Evolutionary conservation across 2,329 filamentous ascomycete genomes (phyloP).

Genomic region (Epichloe baconii): DNA sequence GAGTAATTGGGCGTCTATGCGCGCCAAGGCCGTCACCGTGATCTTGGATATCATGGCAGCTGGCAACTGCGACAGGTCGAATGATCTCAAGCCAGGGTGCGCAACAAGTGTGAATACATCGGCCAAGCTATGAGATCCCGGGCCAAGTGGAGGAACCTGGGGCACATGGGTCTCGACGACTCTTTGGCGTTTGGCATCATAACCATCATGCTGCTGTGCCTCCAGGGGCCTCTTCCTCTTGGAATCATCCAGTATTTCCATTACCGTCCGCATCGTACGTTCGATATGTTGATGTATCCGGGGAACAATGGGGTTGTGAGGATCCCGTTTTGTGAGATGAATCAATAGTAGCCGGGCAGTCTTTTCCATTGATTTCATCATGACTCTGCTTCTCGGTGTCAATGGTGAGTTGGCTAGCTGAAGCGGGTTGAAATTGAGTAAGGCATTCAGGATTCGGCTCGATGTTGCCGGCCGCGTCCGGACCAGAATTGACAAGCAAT

Average conservation of each 20-base stretch:
- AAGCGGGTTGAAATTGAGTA: constrained; percentile 86
- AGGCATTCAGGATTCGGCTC: constrained; percentile 71
- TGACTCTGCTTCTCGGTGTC: constrained; percentile 66
- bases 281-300: constrained; percentile 84
- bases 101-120: constrained; percentile 75
- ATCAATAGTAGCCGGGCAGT: constrained; percentile 74
- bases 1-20: constrained; percentile 55
- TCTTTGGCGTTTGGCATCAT: constrained; percentile 76
- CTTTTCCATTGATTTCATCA: constrained; percentile 88
- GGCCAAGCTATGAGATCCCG: constrained; percentile 65
- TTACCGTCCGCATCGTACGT: constrained; percentile 62
- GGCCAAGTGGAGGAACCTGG: constrained; percentile 52
- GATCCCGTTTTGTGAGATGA: constrained; percentile 76
- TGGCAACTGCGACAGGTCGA: constrained; percentile 73
- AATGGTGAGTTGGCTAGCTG: constrained; percentile 65
- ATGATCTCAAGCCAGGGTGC: constrained; percentile 59
- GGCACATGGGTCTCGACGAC: constrained; percentile 35
- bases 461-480: constrained; percentile 69
- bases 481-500: constrained; percentile 71
- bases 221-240: constrained; percentile 65
- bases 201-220: constrained; percentile 54
- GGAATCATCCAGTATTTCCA: constrained; percentile 68
- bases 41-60: constrained; percentile 66
- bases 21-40: constrained; percentile 62
- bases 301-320: constrained; percentile 58